Evolutionary conservation across 1,284 basidiomycete genomes (phyloP), one percentile per base, ranked within the genome.

Genomic region (Fomitiporia mediterranea): DNA sequence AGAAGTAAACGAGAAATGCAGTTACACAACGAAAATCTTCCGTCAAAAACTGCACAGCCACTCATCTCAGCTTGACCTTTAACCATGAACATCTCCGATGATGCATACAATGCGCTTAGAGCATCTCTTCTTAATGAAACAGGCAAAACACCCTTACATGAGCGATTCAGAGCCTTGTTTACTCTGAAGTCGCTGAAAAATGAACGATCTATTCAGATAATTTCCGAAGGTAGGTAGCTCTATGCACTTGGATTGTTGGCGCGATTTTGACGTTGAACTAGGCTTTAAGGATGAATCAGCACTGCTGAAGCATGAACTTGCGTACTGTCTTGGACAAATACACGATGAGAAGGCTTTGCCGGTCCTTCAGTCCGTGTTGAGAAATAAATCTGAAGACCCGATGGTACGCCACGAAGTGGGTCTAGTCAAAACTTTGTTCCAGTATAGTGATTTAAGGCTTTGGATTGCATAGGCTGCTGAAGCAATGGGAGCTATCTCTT

Each of bases 401-500:
- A 99, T 99, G 97, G 97, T 99, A 57, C 80, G 96, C 55, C 96
- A 99, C 74, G 96, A 99, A 79, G 91, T 90, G 61, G 62, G 75
- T 67, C 59, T 30, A 49, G 1, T 37, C 49, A 13, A 11, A 30
- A 35, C 51, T 51, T 47, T 21, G 23, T 43, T 39, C 17, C 25
- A 46, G 28, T 34, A 55, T n/a, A 27, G 34, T 11, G 7, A 47
- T 51, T 38, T 52, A 6, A 30, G 39, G 17, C 35, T 40, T 7
- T n/a, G 32, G 32, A 58, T 53, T 52, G 60, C 61, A 44, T 61
- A 94, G 89, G 95, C 97, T 23, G 97, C 97, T 17, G 97, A 99
- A 74, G 96, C 97, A 2, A 89, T 99, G 77, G 97, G 96, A 42
- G 97, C 97, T 1, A 93, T 99, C 53, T 93, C 90, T 6, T 78